Conservation (phyloP, 169 alveolate species). For the Eimeria maxima region DNA sequence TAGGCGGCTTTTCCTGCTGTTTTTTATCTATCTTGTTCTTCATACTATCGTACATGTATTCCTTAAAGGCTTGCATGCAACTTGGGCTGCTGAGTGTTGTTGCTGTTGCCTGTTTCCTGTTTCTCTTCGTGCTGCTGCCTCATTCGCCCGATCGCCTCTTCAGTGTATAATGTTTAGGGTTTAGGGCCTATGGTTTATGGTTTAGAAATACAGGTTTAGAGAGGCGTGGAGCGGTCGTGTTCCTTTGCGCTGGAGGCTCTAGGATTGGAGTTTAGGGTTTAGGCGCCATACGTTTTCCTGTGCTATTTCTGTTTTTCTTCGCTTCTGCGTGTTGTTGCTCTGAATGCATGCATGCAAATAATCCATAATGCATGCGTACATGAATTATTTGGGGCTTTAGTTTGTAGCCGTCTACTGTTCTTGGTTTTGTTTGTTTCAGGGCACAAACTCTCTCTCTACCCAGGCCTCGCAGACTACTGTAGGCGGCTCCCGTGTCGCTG, state of each 20-base stretch:
- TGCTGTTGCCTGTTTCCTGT: background rate
- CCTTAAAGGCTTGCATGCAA: no score
- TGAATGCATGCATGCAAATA: background rate
- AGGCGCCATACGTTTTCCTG: background rate
- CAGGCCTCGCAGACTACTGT: constrained; percentile 51
- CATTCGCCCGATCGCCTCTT: no score
- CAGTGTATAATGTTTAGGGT: background rate
- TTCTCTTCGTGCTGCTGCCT: no score
- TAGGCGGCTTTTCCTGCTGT: no score
- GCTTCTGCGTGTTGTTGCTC: background rate
- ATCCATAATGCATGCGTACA: background rate
- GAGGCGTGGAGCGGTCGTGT: background rate
- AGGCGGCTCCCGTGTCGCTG: constrained; percentile 68
- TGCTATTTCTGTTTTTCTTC: no score
- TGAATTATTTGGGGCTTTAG: background rate
- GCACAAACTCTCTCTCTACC: constrained; percentile 37
- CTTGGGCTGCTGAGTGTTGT: background rate
- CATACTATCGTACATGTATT: no score
- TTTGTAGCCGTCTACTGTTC: background rate
- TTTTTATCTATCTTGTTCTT: no score
- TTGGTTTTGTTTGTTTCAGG: constrained; percentile 6
- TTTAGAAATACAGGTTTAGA: background rate
- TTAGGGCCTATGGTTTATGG: background rate
- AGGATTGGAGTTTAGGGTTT: background rate
- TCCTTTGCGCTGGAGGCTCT: background rate